Base-by-base conservation (phyloP, 352 stramenopile genomes). In the Phytophthora melonis region DNA sequence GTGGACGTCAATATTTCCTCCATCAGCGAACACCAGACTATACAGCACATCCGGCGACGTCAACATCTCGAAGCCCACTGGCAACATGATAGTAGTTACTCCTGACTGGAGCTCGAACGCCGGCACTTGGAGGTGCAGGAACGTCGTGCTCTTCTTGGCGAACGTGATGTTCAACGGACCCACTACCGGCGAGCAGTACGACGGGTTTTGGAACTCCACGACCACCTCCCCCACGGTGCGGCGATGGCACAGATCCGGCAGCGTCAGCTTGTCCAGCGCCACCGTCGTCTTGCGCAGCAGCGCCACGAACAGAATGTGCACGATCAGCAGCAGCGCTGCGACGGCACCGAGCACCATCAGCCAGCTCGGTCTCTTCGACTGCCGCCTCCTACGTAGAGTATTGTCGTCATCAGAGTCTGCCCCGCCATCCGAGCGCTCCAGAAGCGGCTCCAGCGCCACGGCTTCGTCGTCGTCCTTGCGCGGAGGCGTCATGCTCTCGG, bases 241-340 rank as follows among this genome's bases (percentile, higher is more conserved):
- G 14, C 55, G 50, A 62, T 94, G 87, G 58, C 89, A 96, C 54
- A 96, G 58, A 23, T 96, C 89, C 2, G 89, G 86, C 10, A 96
- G 56, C 27, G 81, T 93, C 21, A 94, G 71, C 50, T 84, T 78
- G 23, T 85, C 70, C 23, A 96, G 60, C 30, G 76, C 68, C 54
- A 87, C 78, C 19, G 77, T 86, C 25, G 87, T 91, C 66, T 92
- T 90, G 32, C 81, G 75, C 57, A 96, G 68, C 58, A 89, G 69
- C 39, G 79, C 69, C 49, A 93, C 84, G 45, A 93, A 94, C 63
- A 88, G 52, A 3, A 93, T 55, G 64, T 95, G 86, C 16, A 91
- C 68, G 5, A 83, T 63, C 47, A 93, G 61, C 13, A 91, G 41
- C 63, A 86, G 43, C 23, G 87, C 66, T 10, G 54, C 50, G 1